Base-by-base conservation (phyloP, 305 asterid genomes). In the Ilex paraguariensis region DNA sequence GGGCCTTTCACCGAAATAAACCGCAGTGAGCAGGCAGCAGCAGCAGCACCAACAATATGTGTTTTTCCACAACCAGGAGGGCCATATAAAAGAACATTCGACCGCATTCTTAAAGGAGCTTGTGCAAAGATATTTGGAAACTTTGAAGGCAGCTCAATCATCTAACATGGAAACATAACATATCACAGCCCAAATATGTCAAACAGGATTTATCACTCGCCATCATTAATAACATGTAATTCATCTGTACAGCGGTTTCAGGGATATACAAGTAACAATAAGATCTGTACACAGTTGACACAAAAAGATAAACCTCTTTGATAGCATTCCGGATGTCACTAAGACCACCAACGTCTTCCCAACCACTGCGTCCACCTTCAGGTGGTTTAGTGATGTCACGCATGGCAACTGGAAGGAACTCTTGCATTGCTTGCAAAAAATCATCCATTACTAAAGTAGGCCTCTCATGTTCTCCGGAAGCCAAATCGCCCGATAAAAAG, bases 51-150 rank as follows among this genome's bases (percentile, higher is more conserved):
- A 66, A 90, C 97, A 77, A 93, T 84, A 76, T 93, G 99, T 49
- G 99, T 93, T 81, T 93, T 93, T 13, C 99, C 99, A 80, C 99
- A 93, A 69, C 97, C 99, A 70, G 99, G 97, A 67, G 99, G 99
- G 0, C 99, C 99, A 68, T 93, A 93, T 70, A 93, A 87, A 60
- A 93, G 99, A 71, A 90, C 85, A 78, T 90, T 93, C 75, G 99
- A 87, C 31, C 99, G 87, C 95, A 90, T 64, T 70, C 99, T 84
- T 70, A 93, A 67, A 64, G 97, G 99, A 73, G 97, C 86, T 78
- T 90, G 90, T 55, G 84, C 80, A 76, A 93, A 93, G 70, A 90
- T 86, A 68, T 61, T 82, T 39, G 95, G 97, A 71, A 81, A 93
- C 70, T 82, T 90, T 59, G 98, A 93, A 44, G 98, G 98, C 57